A percentile compares a stretch with the other conserved stretches of the same genome.
phyloP scores from a whole-genome alignment of 2,329 filamentous ascomycete species.

The Neobulgaria alba region DNA sequence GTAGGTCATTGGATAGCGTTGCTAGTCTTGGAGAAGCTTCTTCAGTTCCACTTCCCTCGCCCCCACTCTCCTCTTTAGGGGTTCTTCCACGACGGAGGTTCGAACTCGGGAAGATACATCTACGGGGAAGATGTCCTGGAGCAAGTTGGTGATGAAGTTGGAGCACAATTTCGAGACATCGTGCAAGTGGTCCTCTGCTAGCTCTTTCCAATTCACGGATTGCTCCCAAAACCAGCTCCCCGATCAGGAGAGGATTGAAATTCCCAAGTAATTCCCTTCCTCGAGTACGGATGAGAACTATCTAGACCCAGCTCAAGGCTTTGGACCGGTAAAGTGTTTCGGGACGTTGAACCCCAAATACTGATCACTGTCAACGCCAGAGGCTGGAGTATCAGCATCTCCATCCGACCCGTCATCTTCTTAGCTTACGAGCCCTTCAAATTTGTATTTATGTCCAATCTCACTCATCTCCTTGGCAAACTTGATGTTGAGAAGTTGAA shows the following conservation, averaged over 20 bases:
- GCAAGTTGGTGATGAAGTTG: slow-evolving; percentile 15
- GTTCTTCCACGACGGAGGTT: slow-evolving; percentile 11
- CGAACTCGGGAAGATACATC: slow-evolving; percentile 16
- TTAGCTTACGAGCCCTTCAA: no score
- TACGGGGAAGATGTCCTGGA: slow-evolving; percentile 14
- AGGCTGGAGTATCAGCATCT: no score
- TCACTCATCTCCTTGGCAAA: no score
- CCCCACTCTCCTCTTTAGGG: slow-evolving; percentile 10
- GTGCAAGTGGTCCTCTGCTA: slow-evolving; percentile 23
- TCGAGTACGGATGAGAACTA: slow-evolving; percentile 16
- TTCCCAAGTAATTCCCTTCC: slow-evolving; percentile 32
- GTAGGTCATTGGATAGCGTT: slow-evolving; percentile 30
- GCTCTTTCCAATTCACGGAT: slow-evolving; percentile 28
- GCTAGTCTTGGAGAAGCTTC: slow-evolving; percentile 24
- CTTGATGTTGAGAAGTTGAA: no score
- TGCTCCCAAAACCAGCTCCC: slow-evolving; percentile 35
- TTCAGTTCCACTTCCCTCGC: slow-evolving; percentile 23
- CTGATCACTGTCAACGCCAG: no score
- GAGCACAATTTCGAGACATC: slow-evolving; percentile 13
- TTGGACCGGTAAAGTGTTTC: no score
- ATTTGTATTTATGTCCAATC: no score
- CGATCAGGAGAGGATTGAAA: slow-evolving; percentile 33
- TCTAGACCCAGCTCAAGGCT: slow-evolving; percentile 20
- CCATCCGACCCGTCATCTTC: no score
- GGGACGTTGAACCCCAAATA: no score